Base-by-base conservation (phyloP, 116 monocot species). In the Phalaenopsis hybrid region DNA sequence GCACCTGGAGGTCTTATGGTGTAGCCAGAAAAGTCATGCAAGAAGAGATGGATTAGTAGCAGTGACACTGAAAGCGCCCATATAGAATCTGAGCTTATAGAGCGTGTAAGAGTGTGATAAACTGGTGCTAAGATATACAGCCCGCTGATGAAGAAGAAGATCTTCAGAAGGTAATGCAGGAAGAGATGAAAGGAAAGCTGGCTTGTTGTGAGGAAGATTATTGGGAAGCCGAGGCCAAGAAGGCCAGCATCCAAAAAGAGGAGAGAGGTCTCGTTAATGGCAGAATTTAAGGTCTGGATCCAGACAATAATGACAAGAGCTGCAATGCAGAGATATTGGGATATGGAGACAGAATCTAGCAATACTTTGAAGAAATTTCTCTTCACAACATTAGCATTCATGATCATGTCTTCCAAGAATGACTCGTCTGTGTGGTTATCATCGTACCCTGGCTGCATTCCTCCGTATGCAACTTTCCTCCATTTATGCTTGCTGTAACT, bases 321-420 rank as follows among this genome's bases (percentile, higher is more conserved):
- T 0, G 94, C 89, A 7, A 94, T 82, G 80, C 90, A 91, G 20
- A 97, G 85, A 67, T 97, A 97, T 23, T 94, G 93, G 17, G 93
- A 88, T 79, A 97, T 92, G 79, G 94, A 94, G n/a, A 93, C 78
- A 16, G 97, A 97, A 75, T 94, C 91, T 11, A 82, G 84, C 86
- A 97, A 93, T 65, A 91, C 90, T 84, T 90, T 91, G 16, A 75
- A 44, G 17, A 94, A 55, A 77, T 98, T 90, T 23, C 95, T 89
- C 89, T 94, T 94, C 61, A 98, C 93, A 28, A 98, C 93, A 88
- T 93, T 98, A 76, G 95, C 91, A 83, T 98, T 98, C 94, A 92
- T 98, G 49, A 93, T 90, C 93, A 95, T 93, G 46, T 86, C 98
- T 86, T 94, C 84, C 13, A 98, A 91, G 80, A 98, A 98, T 2